Evolutionary conservation across 495 filamentous ascomycete genomes (phyloP).

Genomic region (Hypoxylon perforatum): DNA sequence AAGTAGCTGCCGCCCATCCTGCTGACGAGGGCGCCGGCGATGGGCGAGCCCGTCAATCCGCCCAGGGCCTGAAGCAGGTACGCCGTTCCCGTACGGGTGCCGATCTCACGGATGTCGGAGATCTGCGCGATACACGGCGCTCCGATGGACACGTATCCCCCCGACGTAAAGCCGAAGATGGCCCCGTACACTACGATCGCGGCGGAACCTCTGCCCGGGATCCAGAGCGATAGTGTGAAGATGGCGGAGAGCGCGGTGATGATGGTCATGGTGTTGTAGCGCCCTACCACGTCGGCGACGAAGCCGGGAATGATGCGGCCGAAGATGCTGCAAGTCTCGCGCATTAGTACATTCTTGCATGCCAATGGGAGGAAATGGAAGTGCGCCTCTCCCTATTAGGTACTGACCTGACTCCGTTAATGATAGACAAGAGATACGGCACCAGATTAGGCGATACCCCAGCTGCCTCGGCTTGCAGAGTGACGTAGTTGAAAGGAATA

Average conservation of each 20-base stretch:
- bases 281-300: constrained; percentile 73
- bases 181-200: constrained; percentile 71
- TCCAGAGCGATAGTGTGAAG: constrained; percentile 72
- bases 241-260: constrained; percentile 69
- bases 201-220: constrained; percentile 61
- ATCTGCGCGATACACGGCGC: constrained; percentile 71
- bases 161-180: constrained; percentile 75
- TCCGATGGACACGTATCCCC: constrained; percentile 71
- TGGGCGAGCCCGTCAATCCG: constrained; percentile 73
- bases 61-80: constrained; percentile 72
- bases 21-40: constrained; percentile 72
- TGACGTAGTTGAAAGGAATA: constrained; percentile 75
- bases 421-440: constrained; percentile 71
- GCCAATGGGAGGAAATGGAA: background rate
- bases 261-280: constrained; percentile 75
- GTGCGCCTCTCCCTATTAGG: constrained; percentile 54
- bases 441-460: constrained; percentile 69
- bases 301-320: constrained; percentile 76
- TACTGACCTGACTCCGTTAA: constrained; percentile 61
- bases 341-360: constrained; percentile 6
- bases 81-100: constrained; percentile 72
- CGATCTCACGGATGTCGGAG: constrained; percentile 74
- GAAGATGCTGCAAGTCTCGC: constrained; percentile 57
- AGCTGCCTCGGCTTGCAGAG: constrained; percentile 60
- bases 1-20: constrained; percentile 58